Conservation (phyloP, 768 basidiomycete species). For the Boletus rufocinnamomeus region DNA sequence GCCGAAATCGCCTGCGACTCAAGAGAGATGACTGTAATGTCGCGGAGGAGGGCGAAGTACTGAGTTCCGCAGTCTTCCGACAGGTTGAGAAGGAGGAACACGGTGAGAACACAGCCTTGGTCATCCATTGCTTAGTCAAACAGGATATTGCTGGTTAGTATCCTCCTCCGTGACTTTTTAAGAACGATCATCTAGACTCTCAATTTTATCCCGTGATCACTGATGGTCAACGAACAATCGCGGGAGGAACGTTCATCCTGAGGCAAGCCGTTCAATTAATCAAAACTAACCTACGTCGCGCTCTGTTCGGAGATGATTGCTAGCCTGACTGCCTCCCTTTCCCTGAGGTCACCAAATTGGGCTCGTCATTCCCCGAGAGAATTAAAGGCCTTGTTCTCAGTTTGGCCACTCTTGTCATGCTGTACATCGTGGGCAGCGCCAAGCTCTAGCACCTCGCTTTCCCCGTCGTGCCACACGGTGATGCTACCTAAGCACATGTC, state of each 20-base stretch:
- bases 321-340: not conserved
- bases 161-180: not conserved
- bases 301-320: slow-evolving; percentile 6
- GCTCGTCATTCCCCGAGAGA: not conserved
- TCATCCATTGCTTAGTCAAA: slow-evolving; percentile 25
- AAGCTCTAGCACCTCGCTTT: not conserved
- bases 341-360: not conserved
- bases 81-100: not conserved
- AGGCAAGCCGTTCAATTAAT: not conserved
- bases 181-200: not conserved
- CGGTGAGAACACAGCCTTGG: slow-evolving; percentile 6
- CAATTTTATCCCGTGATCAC: not conserved
- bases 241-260: not conserved
- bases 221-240: not conserved
- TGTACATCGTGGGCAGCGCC: not conserved
- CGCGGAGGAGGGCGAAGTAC: not conserved
- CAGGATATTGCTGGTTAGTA: not conserved
- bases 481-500: not conserved
- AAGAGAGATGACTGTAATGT: not conserved
- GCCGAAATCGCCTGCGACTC: slow-evolving; percentile 7
- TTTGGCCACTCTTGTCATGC: not conserved
- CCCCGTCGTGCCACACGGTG: not conserved
- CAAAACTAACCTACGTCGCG: not conserved
- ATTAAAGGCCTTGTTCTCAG: not conserved
- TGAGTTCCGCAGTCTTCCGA: slow-evolving; percentile 10